phyloP scores from a whole-genome alignment of 1,284 basidiomycete species.

The Xanthoconium separans region DNA sequence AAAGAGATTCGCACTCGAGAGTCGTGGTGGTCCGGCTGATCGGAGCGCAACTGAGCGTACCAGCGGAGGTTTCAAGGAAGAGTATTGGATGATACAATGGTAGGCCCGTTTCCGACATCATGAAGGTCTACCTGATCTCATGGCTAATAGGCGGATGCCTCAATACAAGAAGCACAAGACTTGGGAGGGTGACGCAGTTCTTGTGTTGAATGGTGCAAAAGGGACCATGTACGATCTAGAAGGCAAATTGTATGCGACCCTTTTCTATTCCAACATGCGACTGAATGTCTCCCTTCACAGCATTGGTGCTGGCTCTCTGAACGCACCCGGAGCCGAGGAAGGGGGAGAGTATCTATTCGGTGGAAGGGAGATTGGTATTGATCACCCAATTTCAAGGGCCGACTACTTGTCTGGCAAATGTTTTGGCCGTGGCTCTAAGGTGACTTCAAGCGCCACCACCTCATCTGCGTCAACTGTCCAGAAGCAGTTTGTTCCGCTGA shows the following conservation, averaged over 20 bases:
- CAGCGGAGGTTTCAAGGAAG: slow-evolving; percentile 25
- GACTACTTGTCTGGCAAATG: slow-evolving; percentile 67
- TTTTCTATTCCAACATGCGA: slow-evolving; percentile 7
- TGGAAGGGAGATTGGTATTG: slow-evolving; percentile 70
- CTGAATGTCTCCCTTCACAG: slow-evolving; percentile 26
- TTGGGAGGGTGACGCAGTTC: slow-evolving; percentile 84
- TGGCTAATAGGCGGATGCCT: slow-evolving; percentile 59
- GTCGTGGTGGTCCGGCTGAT: slow-evolving; percentile 7
- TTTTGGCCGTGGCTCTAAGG: slow-evolving; percentile 45
- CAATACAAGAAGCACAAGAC: slow-evolving; percentile 90
- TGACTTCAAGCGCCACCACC: slow-evolving; percentile 17
- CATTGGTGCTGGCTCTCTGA: slow-evolving; percentile 42
- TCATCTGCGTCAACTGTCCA: slow-evolving; percentile 21
- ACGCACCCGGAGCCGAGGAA: slow-evolving; percentile 37
- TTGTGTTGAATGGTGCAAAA: slow-evolving; percentile 50
- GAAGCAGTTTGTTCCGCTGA: slow-evolving; percentile 48
- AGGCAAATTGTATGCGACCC: slow-evolving; percentile 50
- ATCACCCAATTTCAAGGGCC: slow-evolving; percentile 50
- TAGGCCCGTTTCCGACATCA: slow-evolving; percentile 27
- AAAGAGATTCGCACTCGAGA: slow-evolving; percentile 37
- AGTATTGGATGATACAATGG: slow-evolving; percentile 75
- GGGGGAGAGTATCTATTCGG: slow-evolving; percentile 61
- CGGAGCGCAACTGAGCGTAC: slow-evolving; percentile 6
- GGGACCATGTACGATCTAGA: slow-evolving; percentile 61
- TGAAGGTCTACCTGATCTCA: slow-evolving; percentile 6